These are phyloP conservation scores for Avicennia marina DNA, from an alignment of 257 asterid genomes.

Conservation along the genomic window DNA sequence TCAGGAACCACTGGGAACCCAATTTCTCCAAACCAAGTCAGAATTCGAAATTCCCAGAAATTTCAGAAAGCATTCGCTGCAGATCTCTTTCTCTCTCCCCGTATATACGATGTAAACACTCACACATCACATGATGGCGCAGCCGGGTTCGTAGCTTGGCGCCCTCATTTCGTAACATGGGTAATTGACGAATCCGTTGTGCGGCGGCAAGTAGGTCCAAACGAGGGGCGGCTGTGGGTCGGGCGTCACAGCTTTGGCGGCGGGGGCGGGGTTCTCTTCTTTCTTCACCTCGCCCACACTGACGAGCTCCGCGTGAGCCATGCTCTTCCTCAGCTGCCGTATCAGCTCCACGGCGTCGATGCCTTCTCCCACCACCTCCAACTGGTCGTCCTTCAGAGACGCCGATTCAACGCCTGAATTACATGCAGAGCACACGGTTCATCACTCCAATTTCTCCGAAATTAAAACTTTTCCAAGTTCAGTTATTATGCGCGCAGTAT, in stretches of 20 bases:
- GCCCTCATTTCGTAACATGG: no score
- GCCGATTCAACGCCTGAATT: slow-evolving; percentile 41
- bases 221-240: neutral
- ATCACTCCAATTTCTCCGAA: neutral
- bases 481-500: neutral
- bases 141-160: slow-evolving; percentile 11
- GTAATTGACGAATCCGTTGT: neutral
- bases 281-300: slow-evolving; percentile 39
- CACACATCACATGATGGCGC: slow-evolving; percentile 45
- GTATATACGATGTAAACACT: no score
- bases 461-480: neutral
- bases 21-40: no score
- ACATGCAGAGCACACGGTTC: no score
- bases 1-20: no score
- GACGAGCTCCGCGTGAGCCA: slow-evolving; percentile 43
- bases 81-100: no score
- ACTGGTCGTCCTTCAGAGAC: slow-evolving; percentile 35
- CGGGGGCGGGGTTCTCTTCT: neutral
- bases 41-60: no score
- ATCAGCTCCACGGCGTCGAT: slow-evolving; percentile 50
- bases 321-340: slow-evolving; percentile 40
- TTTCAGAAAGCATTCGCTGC: no score
- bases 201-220: slow-evolving; percentile 7
- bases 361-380: slow-evolving; percentile 56
- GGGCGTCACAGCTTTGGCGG: neutral